phyloP scores from a whole-genome alignment of 2,329 filamentous ascomycete species.

The Ilyonectria sp. region DNA sequence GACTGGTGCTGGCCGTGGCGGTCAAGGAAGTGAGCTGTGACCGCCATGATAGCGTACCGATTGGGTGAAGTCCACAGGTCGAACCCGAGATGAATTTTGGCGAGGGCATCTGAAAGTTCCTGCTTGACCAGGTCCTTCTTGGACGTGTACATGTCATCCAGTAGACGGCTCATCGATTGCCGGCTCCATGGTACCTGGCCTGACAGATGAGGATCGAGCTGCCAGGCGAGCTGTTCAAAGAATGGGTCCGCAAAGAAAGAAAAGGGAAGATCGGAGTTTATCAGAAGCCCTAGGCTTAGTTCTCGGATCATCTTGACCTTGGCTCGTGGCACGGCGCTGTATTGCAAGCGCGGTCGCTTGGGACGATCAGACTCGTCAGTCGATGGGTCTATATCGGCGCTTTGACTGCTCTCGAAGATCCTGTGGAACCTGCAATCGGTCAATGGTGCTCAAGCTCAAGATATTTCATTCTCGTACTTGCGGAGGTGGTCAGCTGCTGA shows the following conservation, averaged over 20 bases:
- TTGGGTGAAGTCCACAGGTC: not conserved
- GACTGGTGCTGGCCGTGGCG: not conserved
- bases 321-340: not conserved
- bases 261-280: conserved; percentile 7
- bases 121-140: not conserved
- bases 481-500: not conserved
- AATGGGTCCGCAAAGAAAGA: conserved; percentile 4
- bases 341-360: not conserved
- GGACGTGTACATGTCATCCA: not conserved
- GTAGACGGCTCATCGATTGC: not conserved
- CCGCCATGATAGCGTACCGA: not conserved
- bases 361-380: not conserved
- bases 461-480: not conserved
- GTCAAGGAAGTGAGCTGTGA: not conserved
- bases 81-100: not conserved
- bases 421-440: not conserved
- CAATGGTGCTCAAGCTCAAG: not conserved
- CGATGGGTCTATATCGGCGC: not conserved
- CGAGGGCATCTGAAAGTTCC: not conserved
- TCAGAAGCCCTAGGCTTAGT: conserved; percentile 4
- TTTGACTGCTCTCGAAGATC: not conserved
- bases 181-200: not conserved
- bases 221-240: not conserved
- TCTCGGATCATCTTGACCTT: not conserved
- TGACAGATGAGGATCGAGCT: not conserved